Evolutionary conservation across 306 rosid genomes (phyloP), one percentile per base, ranked within the genome.

Genomic region (Rosa chinensis): DNA sequence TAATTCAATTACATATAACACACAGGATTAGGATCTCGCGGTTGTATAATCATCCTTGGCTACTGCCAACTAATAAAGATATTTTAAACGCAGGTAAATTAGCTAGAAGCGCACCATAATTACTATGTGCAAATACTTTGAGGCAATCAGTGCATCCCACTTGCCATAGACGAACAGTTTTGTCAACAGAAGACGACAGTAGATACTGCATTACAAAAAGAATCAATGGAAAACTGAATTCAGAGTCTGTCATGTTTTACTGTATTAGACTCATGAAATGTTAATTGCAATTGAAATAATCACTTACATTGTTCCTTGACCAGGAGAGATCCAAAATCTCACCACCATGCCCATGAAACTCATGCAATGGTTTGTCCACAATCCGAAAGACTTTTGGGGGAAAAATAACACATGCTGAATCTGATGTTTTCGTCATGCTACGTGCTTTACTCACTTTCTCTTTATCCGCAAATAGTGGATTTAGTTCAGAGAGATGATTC

Each of bases 151-250:
- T 86, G 53, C 78, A 77, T 78, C 94, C 92, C 86, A 93, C 90
- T 78, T 70, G 88, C 99, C 99, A 96, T 21, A 96, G 85, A 18
- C 97, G 96, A 71, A 96, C 99, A 18, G 98, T 90, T 87, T 93
- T 88, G 87, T 96, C 99, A 50, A 88, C 87, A 18, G 99, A 96
- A 13, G 91, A 89, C 6, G 99, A 96, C 78, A 96, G 90, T 56
- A 96, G 94, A 89, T 66, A 77, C 99, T 96, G 90, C 90, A 84
- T 37, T 69, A 76, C 72, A 79, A 78, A 78, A 63, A 49, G 23
- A 63, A 43, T 8, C 16, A 66, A 85, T 20, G 45, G 47, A 70
- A 43, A 66, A 77, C 69, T 42, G 52, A 81, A 69, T 82, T 73
- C 84, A 50, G 55, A 70, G 79, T 69, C 61, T 58, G 39, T 21